Percentiles rank a stretch among this genome's conserved stretches.
Conservation (phyloP, 2,329 filamentous ascomycete genomes). For the Dactylellina sp. region DNA sequence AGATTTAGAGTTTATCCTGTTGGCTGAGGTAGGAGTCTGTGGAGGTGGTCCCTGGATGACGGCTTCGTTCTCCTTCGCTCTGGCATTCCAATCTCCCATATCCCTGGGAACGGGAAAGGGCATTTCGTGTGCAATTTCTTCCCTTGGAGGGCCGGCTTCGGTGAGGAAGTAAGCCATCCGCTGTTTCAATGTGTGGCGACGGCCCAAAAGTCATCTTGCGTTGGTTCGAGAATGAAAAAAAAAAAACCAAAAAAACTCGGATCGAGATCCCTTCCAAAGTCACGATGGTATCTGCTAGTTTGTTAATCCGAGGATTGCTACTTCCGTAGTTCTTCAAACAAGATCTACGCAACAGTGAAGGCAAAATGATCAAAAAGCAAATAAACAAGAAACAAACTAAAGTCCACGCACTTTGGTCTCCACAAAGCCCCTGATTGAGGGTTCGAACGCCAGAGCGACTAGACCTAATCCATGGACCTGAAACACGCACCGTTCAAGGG, state of each 20-base stretch:
- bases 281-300: constrained; percentile 40
- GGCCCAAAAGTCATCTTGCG: too few species aligned
- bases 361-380: constrained; percentile 44
- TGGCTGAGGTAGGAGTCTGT: neutral
- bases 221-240: too few species aligned
- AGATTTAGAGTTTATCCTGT: constrained; percentile 8
- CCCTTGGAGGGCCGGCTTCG: neutral
- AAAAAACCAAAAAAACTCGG: too few species aligned
- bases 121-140: constrained; percentile 35
- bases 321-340: constrained; percentile 17
- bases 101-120: constrained; percentile 52
- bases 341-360: constrained; percentile 27
- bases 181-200: constrained; percentile 45
- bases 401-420: constrained; percentile 25
- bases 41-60: constrained; percentile 37
- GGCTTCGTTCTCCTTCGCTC: constrained; percentile 30
- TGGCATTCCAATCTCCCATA: constrained; percentile 52
- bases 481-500: constrained; percentile 56
- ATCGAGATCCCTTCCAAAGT: constrained; percentile 10
- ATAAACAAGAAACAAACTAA: constrained; percentile 7
- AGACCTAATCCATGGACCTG: constrained; percentile 48
- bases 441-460: constrained; percentile 32
- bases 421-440: constrained; percentile 56
- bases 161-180: constrained; percentile 3
- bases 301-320: constrained; percentile 50